phyloP scores from a whole-genome alignment of 148 eudicot species.

The Vaccinium corymbosum region DNA sequence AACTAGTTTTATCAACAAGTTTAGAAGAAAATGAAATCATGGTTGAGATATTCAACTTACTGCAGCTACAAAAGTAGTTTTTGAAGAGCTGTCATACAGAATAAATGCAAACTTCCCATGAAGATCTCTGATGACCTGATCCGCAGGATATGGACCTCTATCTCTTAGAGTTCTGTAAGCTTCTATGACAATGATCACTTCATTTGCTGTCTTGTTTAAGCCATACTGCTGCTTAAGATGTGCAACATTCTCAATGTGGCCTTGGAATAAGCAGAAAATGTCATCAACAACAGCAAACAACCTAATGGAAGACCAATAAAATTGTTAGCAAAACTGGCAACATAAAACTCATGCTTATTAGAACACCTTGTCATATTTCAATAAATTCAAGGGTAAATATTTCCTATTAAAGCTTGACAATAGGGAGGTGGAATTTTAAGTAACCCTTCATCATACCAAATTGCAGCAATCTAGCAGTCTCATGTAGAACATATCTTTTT shows the following conservation, averaged over 20 bases:
- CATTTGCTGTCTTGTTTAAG: constrained; percentile 66
- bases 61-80: constrained; percentile 57
- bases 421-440: not conserved
- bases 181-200: constrained; percentile 78
- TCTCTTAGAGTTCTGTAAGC: constrained; percentile 87
- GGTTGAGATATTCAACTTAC: constrained; percentile 43
- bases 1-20: not conserved
- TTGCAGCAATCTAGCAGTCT: not conserved
- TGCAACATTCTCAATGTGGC: constrained; percentile 78
- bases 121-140: constrained; percentile 67
- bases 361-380: not conserved
- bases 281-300: constrained; percentile 78
- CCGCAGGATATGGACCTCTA: constrained; percentile 87
- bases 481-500: not conserved
- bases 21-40: not conserved
- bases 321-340: constrained; percentile 9
- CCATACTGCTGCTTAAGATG: constrained; percentile 89
- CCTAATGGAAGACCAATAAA: constrained; percentile 26
- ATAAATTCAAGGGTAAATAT: not conserved
- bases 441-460: not conserved
- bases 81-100: constrained; percentile 60
- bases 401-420: not conserved
- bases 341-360: not conserved
- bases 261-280: constrained; percentile 86
- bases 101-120: constrained; percentile 76